Percentiles rank a stretch among this genome's conserved stretches.
Evolutionary conservation across 371 early-diverging fungal genomes (phyloP).

Genomic region (Capillidium heterosporum): DNA sequence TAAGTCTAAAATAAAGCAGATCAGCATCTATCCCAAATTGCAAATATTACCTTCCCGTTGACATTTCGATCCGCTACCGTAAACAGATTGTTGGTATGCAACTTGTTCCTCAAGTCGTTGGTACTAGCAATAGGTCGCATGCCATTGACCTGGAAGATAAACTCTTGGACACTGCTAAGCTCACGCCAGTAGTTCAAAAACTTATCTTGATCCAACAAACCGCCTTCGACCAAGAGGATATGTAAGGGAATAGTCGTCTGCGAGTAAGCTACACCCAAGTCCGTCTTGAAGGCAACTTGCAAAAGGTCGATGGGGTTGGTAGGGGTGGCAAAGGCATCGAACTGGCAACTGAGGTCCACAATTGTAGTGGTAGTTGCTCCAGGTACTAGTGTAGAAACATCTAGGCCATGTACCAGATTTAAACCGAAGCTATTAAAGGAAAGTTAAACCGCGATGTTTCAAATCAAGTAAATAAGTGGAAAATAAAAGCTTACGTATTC

Average conservation of each 20-base stretch:
- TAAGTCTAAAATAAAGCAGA: background rate
- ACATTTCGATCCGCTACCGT: constrained; percentile 4
- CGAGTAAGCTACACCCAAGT: background rate
- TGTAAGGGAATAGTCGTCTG: background rate
- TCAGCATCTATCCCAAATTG: background rate
- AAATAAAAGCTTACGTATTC: background rate
- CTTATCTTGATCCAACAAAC: background rate
- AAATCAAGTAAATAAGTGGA: background rate
- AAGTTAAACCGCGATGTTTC: background rate
- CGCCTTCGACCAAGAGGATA: background rate
- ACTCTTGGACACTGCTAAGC: background rate
- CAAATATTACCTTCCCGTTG: background rate
- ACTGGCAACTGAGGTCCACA: background rate
- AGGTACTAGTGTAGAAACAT: background rate
- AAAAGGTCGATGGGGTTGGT: background rate
- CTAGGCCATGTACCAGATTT: background rate
- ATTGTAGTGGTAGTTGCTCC: background rate
- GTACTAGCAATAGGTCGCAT: background rate
- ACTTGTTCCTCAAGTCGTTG: background rate
- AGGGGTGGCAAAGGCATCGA: background rate
- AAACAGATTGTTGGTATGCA: constrained; percentile 3
- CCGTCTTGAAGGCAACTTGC: constrained; percentile 3
- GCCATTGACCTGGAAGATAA: background rate
- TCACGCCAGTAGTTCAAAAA: background rate
- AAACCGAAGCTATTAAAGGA: background rate